Evolutionary conservation across 78 protist species (phyloP).

Genomic region (Dictyostelium firmibasis): DNA sequence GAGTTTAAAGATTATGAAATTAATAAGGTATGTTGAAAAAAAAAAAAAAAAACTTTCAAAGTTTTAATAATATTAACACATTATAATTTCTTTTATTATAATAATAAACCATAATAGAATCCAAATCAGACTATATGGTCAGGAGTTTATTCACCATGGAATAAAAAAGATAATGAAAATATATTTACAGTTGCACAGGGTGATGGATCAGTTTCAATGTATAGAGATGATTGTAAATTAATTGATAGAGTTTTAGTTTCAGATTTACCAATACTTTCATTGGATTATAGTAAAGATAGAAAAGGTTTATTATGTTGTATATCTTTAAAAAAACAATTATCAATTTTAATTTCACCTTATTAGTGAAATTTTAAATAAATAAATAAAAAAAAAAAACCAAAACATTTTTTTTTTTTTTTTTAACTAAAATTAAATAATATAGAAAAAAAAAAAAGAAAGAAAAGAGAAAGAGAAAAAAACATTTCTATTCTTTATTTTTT

Average conservation of each 20-base stretch:
- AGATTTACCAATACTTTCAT: not conserved
- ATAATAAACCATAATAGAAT: not conserved
- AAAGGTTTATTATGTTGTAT: constrained; percentile 5
- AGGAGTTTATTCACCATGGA: not conserved
- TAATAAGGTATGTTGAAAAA: not conserved
- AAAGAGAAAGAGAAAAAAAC: no score
- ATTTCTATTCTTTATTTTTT: no score
- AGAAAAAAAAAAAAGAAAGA: not conserved
- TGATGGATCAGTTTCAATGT: constrained; percentile 5
- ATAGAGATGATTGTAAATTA: not conserved
- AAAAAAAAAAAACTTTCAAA: not conserved
- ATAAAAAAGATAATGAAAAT: not conserved
- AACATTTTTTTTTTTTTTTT: no score
- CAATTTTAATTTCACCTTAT: not conserved
- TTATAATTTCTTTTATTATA: no score
- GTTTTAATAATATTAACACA: no score
- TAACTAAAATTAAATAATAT: not conserved
- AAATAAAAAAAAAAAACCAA: not conserved
- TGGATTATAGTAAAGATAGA: constrained; percentile 11
- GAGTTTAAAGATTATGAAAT: not conserved
- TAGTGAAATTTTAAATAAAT: not conserved
- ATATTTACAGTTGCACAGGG: not conserved
- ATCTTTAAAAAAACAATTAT: constrained; percentile 19
- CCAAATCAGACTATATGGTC: constrained; percentile 3
- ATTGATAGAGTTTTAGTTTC: not conserved